phyloP scores from a whole-genome alignment of 179 eudicot genomes.

The Heliamphora pulchella region DNA sequence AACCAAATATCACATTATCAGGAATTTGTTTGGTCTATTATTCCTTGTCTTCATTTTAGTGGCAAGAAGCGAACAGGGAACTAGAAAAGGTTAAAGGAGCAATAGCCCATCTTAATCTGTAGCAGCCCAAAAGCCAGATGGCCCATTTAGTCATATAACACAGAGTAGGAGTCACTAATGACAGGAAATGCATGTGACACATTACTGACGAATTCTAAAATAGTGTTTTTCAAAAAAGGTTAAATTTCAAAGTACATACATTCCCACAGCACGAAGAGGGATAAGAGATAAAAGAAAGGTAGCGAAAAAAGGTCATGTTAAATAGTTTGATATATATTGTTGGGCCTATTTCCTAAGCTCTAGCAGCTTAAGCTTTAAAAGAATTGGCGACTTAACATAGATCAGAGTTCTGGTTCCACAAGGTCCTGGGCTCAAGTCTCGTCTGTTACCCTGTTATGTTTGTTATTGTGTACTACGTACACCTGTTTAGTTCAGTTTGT shows the following conservation, averaged over 20 bases:
- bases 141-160: no score
- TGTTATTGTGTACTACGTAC: no score
- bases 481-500: no score
- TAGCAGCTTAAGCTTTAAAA: no score
- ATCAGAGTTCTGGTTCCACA: no score
- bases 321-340: no score
- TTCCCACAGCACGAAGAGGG: not conserved
- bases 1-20: not conserved
- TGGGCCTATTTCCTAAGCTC: no score
- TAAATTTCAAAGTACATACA: not conserved
- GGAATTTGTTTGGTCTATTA: not conserved
- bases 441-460: no score
- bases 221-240: not conserved
- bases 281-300: no score
- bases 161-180: not conserved
- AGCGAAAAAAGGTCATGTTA: no score
- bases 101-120: not conserved
- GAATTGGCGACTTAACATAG: no score
- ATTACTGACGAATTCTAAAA: not conserved
- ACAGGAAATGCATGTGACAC: not conserved
- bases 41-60: not conserved
- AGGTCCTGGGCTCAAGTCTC: no score
- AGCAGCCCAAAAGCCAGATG: slow-evolving; percentile 5
- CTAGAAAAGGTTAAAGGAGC: not conserved
- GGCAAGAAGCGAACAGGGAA: not conserved